Conservation (phyloP, 345 rosid species). For the Aegle marmelos region DNA sequence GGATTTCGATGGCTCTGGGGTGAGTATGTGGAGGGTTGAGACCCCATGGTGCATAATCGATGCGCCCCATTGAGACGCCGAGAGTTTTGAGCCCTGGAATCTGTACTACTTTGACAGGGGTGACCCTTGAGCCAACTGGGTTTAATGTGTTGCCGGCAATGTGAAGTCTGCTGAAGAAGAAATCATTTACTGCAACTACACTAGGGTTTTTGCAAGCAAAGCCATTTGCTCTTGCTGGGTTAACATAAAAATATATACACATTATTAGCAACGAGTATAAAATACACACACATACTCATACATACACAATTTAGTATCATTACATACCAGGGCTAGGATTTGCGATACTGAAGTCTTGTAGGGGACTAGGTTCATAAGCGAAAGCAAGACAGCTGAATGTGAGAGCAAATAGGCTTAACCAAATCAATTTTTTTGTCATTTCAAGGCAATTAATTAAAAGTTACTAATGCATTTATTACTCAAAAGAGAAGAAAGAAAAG, state of each 20-base stretch:
- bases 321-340: conserved; percentile 15
- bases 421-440: background rate
- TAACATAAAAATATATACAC: background rate
- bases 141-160: conserved; percentile 12
- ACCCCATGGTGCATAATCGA: conserved; percentile 9
- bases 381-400: conserved; percentile 4
- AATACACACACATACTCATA: too few relatives aligned
- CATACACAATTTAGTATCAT: too few relatives aligned
- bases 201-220: conserved; percentile 11
- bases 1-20: conserved; percentile 15
- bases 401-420: background rate
- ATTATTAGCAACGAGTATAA: too few relatives aligned
- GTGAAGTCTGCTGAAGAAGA: conserved; percentile 24
- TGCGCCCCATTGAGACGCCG: background rate
- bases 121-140: conserved; percentile 5
- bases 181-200: conserved; percentile 8
- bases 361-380: conserved; percentile 23
- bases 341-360: conserved; percentile 31
- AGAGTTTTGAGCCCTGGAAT: conserved; percentile 8
- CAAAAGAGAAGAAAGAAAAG: background rate
- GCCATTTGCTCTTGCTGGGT: conserved; percentile 9
- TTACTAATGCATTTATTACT: background rate
- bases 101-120: conserved; percentile 9
- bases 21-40: conserved; percentile 16
- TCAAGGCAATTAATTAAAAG: background rate